phyloP scores from a whole-genome alignment of 768 basidiomycete genomes.

The Paxillus involutus region DNA sequence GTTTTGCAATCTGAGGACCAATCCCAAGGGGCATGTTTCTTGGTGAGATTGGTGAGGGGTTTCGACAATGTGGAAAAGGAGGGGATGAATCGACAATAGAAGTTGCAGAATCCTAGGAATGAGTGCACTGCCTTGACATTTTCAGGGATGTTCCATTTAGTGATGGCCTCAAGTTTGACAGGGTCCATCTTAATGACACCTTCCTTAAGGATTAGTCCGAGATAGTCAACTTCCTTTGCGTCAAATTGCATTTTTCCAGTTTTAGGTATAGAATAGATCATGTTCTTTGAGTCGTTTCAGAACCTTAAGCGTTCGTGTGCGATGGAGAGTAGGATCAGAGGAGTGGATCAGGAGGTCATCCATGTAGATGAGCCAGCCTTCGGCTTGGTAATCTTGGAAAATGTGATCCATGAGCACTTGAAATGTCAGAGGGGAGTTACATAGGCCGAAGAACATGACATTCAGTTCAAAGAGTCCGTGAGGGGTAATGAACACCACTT shows the following conservation, averaged over 20 bases:
- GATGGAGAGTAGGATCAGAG: slow-evolving; percentile 11
- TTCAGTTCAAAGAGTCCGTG: background rate
- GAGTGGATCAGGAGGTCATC: no score
- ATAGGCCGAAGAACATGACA: slow-evolving; percentile 21
- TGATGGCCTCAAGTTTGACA: no score
- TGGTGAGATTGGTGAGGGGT: slow-evolving; percentile 11
- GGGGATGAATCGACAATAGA: no score
- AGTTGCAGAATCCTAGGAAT: no score
- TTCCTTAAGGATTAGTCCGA: no score
- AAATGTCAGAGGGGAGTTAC: slow-evolving; percentile 16
- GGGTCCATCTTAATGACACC: no score
- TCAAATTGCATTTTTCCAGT: slow-evolving; percentile 26
- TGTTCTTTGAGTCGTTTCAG: slow-evolving; percentile 24
- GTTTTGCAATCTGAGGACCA: background rate
- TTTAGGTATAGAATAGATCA: slow-evolving; percentile 41
- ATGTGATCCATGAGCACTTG: slow-evolving; percentile 8
- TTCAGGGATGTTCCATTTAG: no score
- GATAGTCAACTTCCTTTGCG: background rate
- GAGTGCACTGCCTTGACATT: no score
- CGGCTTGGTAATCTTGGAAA: no score
- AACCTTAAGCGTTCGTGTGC: slow-evolving; percentile 12
- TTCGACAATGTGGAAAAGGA: slow-evolving; percentile 31
- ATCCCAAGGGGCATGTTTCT: background rate
- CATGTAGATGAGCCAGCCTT: no score
- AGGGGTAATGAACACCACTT: no score